Evolutionary conservation across 257 asterid species (phyloP).

Genomic region (Solanum ahanhuiri): DNA sequence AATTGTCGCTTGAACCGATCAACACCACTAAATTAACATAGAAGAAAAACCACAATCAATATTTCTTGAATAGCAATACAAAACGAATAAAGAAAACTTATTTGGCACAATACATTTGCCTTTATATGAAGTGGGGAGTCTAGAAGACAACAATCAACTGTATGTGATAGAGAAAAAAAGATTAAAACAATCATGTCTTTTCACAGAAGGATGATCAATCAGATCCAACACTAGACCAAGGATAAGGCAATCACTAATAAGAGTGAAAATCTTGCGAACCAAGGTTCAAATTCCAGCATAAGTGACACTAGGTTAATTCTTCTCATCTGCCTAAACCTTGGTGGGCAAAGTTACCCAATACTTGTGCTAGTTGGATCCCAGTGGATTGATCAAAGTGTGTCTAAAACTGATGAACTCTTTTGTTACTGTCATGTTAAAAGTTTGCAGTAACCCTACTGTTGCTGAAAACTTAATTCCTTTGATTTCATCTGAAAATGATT

Average conservation of each 20-base stretch:
- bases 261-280: not conserved
- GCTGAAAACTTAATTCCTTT: not conserved
- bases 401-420: not conserved
- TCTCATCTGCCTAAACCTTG: not conserved
- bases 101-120: not conserved
- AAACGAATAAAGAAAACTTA: not conserved
- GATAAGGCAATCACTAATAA: not conserved
- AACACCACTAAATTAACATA: conserved; percentile 53
- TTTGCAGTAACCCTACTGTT: not conserved
- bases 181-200: not conserved
- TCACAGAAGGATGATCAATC: not conserved
- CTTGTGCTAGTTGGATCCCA: not conserved
- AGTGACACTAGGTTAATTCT: not conserved
- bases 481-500: not conserved
- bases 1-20: conserved; percentile 94
- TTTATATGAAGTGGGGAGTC: not conserved
- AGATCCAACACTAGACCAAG: not conserved
- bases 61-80: conserved; percentile 2
- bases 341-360: not conserved
- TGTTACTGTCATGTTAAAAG: not conserved
- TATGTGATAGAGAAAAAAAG: not conserved
- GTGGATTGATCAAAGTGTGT: not conserved
- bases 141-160: not conserved
- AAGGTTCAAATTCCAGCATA: not conserved
- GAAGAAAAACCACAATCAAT: not conserved